phyloP scores from a whole-genome alignment of 108 stramenopile genomes.

The Discostella stelligeroides region DNA sequence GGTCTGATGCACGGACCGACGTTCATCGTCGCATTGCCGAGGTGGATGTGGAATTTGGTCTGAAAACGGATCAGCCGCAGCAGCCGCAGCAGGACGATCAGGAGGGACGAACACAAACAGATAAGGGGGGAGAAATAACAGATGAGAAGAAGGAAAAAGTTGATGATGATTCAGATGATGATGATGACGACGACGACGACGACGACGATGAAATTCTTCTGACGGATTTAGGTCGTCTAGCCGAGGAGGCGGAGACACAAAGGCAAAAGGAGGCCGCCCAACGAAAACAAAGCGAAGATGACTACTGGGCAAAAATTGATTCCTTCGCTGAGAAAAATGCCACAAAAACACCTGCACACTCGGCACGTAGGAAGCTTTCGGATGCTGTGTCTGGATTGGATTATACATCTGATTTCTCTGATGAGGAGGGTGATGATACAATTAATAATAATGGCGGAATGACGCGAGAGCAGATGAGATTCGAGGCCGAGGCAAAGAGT shows the following conservation, averaged over 20 bases:
- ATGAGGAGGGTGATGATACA: slow-evolving; percentile 37
- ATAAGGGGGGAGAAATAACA: neutral
- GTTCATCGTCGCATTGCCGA: slow-evolving; percentile 36
- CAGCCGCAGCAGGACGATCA: neutral
- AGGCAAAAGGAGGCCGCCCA: neutral
- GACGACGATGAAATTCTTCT: no score
- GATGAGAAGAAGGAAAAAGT: neutral
- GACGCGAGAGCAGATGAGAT: slow-evolving; percentile 34
- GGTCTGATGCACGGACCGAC: slow-evolving; percentile 41
- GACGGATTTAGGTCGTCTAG: no score
- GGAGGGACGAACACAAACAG: neutral
- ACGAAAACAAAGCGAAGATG: neutral
- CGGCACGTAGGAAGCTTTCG: slow-evolving; percentile 7
- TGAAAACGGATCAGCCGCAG: neutral
- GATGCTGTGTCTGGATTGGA: slow-evolving; percentile 20
- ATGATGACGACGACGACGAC: neutral
- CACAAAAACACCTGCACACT: neutral
- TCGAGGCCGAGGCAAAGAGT: slow-evolving; percentile 40
- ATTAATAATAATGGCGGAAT: slow-evolving; percentile 22
- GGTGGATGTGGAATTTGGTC: slow-evolving; percentile 16
- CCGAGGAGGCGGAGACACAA: no score
- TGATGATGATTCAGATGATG: no score
- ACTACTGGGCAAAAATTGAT: neutral
- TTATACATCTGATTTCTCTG: slow-evolving; percentile 28
- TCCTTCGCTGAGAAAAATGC: slow-evolving; percentile 2